These are phyloP conservation scores for Abortiporus biennis DNA, from an alignment of 1,284 basidiomycete species.

Conservation along the genomic window DNA sequence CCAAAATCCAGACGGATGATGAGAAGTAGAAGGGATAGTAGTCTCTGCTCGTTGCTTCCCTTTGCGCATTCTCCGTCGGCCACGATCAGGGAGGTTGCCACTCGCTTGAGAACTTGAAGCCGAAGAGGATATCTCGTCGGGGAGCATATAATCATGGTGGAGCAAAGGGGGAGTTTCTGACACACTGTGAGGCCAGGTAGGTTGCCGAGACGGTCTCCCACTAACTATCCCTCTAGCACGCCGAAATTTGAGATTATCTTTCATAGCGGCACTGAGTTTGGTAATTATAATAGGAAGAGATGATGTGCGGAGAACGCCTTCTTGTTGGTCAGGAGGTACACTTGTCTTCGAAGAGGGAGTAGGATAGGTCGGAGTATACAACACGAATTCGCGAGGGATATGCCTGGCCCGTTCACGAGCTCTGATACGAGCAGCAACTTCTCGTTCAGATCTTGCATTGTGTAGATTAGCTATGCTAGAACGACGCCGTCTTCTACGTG, in stretches of 20 bases:
- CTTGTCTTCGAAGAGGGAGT: slow-evolving; percentile 11
- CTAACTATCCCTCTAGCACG: slow-evolving; percentile 13
- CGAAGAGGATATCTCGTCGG: slow-evolving; percentile 17
- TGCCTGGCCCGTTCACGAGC: slow-evolving; percentile 56
- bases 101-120: neutral
- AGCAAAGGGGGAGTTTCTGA: slow-evolving; percentile 5
- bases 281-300: slow-evolving; percentile 51
- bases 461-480: slow-evolving; percentile 41
- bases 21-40: neutral
- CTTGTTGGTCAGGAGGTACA: too few relatives aligned
- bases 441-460: slow-evolving; percentile 47
- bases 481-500: slow-evolving; percentile 35
- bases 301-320: slow-evolving; percentile 44
- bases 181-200: neutral
- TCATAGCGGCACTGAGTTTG: slow-evolving; percentile 49
- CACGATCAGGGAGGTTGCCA: slow-evolving; percentile 2
- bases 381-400: slow-evolving; percentile 58
- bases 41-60: slow-evolving; percentile 22
- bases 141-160: slow-evolving; percentile 33
- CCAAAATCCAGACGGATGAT: slow-evolving; percentile 1
- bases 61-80: slow-evolving; percentile 28
- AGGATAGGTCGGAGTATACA: slow-evolving; percentile 48
- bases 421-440: slow-evolving; percentile 50
- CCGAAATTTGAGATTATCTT: slow-evolving; percentile 23
- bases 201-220: neutral